A percentile compares a stretch with the other conserved stretches of the same genome.
Conservation (phyloP, 1,284 basidiomycete genomes). For the Fistulina hepatica region DNA sequence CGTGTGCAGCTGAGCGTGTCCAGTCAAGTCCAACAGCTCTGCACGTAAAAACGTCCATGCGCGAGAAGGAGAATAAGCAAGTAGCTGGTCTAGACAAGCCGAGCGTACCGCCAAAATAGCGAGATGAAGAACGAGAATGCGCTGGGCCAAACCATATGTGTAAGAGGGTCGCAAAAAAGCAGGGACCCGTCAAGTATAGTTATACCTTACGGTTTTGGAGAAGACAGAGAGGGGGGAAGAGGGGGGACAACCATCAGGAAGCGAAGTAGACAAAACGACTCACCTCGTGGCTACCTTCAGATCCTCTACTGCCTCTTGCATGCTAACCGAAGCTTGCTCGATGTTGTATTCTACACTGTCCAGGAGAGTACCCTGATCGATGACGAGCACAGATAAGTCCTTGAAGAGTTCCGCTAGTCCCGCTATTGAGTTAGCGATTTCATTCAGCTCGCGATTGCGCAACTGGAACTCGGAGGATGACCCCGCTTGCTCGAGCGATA, state of each 20-base stretch:
- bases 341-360: conserved; percentile 98
- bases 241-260: neutral
- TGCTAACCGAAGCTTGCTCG: conserved; percentile 76
- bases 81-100: neutral
- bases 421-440: conserved; percentile 89
- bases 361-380: conserved; percentile 95
- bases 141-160: neutral
- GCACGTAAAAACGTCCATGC: neutral
- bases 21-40: no score
- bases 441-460: conserved; percentile 73
- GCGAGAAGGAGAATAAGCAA: neutral
- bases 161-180: neutral
- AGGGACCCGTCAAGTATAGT: conserved; percentile 6
- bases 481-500: conserved; percentile 28
- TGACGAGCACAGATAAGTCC: conserved; percentile 86
- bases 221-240: conserved; percentile 1
- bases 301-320: conserved; percentile 80
- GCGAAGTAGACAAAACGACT: conserved; percentile 17
- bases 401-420: conserved; percentile 93
- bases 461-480: conserved; percentile 47
- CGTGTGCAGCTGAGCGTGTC: no score
- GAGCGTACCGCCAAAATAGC: neutral
- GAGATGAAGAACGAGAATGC: neutral
- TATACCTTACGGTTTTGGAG: neutral
- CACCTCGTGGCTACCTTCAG: conserved; percentile 74